phyloP scores from a whole-genome alignment of 371 early-diverging fungal species.

The Syncephalis plumigaleata region DNA sequence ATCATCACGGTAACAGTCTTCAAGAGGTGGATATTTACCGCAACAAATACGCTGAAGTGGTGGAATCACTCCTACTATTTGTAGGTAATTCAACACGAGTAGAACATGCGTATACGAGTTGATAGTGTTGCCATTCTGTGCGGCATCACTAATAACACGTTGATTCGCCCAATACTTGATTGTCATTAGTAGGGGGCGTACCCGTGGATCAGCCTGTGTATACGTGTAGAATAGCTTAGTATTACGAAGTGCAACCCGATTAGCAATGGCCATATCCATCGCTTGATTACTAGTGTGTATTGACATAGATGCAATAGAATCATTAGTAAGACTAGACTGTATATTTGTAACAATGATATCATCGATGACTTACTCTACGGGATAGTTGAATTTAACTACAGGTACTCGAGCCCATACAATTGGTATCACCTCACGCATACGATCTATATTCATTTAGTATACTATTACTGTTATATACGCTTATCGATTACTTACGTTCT shows the following conservation, averaged over 20 bases:
- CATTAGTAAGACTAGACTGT: neutral
- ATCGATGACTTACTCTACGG: constrained; percentile 27
- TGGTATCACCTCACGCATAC: constrained; percentile 28
- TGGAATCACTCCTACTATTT: constrained; percentile 30
- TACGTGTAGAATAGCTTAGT: constrained; percentile 60
- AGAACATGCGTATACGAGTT: neutral
- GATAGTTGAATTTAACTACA: constrained; percentile 38
- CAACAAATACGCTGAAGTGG: constrained; percentile 77
- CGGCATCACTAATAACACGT: constrained; percentile 53
- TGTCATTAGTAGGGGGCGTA: constrained; percentile 48
- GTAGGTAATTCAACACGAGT: neutral
- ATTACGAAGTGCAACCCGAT: constrained; percentile 58
- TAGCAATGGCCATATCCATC: constrained; percentile 77
- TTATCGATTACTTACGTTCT: constrained; percentile 20
- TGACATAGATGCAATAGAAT: neutral
- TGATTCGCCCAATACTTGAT: constrained; percentile 71
- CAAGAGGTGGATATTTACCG: constrained; percentile 71
- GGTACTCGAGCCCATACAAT: constrained; percentile 45
- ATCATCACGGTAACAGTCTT: constrained; percentile 29
- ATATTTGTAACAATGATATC: neutral
- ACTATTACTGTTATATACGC: constrained; percentile 22
- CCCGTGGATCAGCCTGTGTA: constrained; percentile 60
- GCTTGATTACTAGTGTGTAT: constrained; percentile 19
- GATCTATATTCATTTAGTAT: constrained; percentile 23
- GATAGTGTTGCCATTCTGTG: constrained; percentile 9